Percentiles rank a stretch among this genome's conserved stretches.
Evolutionary conservation across 345 rosid genomes (phyloP).

Genomic region (Ceriops zippeliana): DNA sequence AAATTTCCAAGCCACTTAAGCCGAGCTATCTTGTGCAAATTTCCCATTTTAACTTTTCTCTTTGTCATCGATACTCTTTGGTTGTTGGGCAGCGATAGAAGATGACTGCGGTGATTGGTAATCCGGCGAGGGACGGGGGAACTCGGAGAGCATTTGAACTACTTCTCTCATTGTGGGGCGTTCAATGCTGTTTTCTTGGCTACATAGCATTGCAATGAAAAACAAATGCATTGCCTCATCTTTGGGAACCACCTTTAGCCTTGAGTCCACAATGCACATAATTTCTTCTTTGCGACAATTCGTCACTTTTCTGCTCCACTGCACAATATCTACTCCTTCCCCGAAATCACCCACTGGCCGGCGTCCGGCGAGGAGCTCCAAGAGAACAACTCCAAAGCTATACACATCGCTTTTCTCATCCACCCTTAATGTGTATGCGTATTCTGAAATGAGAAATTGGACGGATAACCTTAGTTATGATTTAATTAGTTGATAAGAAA

Average conservation of each 20-base stretch:
- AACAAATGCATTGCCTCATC: constrained; percentile 75
- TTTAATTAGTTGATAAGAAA: neutral
- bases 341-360: constrained; percentile 82
- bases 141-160: constrained; percentile 73
- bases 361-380: constrained; percentile 73
- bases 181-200: constrained; percentile 85
- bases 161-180: constrained; percentile 96
- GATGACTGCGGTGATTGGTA: neutral
- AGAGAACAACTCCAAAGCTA: constrained; percentile 80
- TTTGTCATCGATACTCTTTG: constrained; percentile 13
- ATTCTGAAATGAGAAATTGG: constrained; percentile 39
- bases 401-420: constrained; percentile 95
- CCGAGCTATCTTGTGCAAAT: constrained; percentile 21
- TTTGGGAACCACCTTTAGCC: constrained; percentile 48
- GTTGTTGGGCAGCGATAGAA: neutral
- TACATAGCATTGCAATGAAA: constrained; percentile 81
- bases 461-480: neutral
- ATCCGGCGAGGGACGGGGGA: constrained; percentile 1
- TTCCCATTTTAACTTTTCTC: constrained; percentile 20
- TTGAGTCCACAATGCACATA: constrained; percentile 51
- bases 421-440: constrained; percentile 77
- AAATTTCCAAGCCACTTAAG: neutral
- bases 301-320: constrained; percentile 66
- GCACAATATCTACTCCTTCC: constrained; percentile 90
- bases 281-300: constrained; percentile 60